These are phyloP conservation scores for Epichloe scottii DNA, from an alignment of 2,329 filamentous ascomycete species.

Conservation along the genomic window DNA sequence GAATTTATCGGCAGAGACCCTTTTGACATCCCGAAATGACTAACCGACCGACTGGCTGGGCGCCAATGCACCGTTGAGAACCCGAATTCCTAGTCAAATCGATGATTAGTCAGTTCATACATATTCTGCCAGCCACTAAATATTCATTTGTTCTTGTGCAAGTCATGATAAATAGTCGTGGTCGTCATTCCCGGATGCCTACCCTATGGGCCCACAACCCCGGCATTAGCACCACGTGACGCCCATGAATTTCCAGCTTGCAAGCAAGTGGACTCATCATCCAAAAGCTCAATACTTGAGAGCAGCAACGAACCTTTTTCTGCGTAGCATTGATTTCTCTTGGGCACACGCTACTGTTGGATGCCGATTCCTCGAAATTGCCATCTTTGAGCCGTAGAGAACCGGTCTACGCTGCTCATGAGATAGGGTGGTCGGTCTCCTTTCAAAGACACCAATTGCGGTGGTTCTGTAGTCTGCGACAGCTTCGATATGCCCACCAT, in stretches of 20 bases:
- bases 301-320: background rate
- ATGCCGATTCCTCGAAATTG: background rate
- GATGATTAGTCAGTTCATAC: background rate
- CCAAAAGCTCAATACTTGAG: conserved; percentile 11
- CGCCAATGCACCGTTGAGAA: too few relatives aligned
- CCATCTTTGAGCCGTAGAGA: conserved; percentile 7
- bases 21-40: background rate
- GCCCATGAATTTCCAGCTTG: conserved; percentile 18
- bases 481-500: conserved; percentile 30
- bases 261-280: conserved; percentile 13
- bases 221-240: conserved; percentile 17
- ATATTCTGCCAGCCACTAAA: too few relatives aligned
- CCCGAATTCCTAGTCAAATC: background rate
- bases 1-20: background rate
- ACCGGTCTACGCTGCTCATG: conserved; percentile 18
- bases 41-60: too few relatives aligned
- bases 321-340: conserved; percentile 5
- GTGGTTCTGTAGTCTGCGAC: conserved; percentile 22
- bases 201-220: conserved; percentile 4
- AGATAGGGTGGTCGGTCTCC: conserved; percentile 18
- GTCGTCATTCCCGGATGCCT: background rate
- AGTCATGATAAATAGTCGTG: background rate
- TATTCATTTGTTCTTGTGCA: background rate
- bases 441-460: conserved; percentile 15
- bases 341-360: conserved; percentile 12